phyloP scores from a whole-genome alignment of 176 grass and related monocot species.

The Rhynchospora breviuscula region DNA sequence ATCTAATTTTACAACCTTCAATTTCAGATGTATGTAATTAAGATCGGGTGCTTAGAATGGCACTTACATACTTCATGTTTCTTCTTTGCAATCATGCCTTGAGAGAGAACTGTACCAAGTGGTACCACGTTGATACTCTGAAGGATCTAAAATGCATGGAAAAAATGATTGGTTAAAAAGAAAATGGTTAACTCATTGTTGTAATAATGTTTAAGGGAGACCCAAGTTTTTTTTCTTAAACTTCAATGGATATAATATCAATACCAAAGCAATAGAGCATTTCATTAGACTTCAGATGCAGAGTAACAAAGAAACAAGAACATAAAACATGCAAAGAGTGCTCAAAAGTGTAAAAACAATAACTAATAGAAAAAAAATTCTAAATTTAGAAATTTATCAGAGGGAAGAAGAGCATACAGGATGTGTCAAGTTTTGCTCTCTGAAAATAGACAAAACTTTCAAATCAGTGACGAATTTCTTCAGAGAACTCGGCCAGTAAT shows the following conservation, averaged over 20 bases:
- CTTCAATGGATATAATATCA: background rate
- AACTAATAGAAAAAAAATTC: background rate
- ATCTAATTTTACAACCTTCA: background rate
- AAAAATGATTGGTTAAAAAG: slow-evolving; percentile 9
- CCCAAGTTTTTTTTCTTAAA: background rate
- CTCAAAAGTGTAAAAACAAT: background rate
- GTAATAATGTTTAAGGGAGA: background rate
- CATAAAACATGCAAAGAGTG: background rate
- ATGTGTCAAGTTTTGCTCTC: slow-evolving; percentile 43
- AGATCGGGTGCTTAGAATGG: background rate
- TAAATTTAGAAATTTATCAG: background rate
- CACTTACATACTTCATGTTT: slow-evolving; percentile 84
- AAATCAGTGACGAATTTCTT: slow-evolving; percentile 50
- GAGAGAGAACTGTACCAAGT: slow-evolving; percentile 73
- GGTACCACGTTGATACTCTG: slow-evolving; percentile 43
- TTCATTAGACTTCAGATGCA: background rate
- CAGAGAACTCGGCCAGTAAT: slow-evolving; percentile 60
- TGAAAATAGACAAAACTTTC: slow-evolving; percentile 51
- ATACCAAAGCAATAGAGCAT: background rate
- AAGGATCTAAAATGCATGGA: slow-evolving; percentile 42
- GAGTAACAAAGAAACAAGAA: background rate
- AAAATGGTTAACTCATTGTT: background rate
- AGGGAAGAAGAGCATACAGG: slow-evolving; percentile 32
- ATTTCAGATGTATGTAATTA: background rate
- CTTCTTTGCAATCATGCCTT: slow-evolving; percentile 96